phyloP scores from a whole-genome alignment of 257 asterid genomes.

The Ophiorrhiza pumila region DNA sequence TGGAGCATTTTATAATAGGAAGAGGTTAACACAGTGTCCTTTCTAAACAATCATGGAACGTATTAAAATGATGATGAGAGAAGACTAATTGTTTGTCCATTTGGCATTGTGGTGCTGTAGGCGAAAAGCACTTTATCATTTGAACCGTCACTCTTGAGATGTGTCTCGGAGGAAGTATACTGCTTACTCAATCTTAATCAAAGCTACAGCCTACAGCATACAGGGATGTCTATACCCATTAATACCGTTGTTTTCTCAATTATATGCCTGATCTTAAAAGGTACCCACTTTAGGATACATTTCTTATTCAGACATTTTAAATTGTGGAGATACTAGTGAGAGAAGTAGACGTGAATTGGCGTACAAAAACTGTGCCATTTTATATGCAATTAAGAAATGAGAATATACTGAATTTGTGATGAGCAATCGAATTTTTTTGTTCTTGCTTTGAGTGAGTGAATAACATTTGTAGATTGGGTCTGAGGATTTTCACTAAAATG shows the following conservation, averaged over 20 bases:
- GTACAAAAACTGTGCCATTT: background rate
- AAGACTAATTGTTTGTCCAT: background rate
- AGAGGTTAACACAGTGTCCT: background rate
- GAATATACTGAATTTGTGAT: background rate
- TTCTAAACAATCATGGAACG: background rate
- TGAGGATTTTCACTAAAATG: no score
- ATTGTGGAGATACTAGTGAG: background rate
- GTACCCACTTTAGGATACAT: background rate
- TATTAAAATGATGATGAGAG: background rate
- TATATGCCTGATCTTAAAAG: background rate
- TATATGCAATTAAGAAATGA: no score
- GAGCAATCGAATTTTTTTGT: background rate
- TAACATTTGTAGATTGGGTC: no score
- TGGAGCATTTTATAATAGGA: background rate
- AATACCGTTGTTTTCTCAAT: background rate
- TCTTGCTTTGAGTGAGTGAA: background rate
- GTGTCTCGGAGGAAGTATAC: background rate
- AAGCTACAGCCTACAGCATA: background rate
- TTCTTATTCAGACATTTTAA: background rate
- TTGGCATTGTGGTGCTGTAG: background rate
- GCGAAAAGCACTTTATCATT: background rate
- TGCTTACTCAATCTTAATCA: background rate
- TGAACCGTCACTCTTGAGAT: background rate
- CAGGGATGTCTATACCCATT: background rate
- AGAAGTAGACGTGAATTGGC: background rate